Base-by-base conservation (phyloP, 23 red algal species). In the Gracilariopsis chorda region DNA sequence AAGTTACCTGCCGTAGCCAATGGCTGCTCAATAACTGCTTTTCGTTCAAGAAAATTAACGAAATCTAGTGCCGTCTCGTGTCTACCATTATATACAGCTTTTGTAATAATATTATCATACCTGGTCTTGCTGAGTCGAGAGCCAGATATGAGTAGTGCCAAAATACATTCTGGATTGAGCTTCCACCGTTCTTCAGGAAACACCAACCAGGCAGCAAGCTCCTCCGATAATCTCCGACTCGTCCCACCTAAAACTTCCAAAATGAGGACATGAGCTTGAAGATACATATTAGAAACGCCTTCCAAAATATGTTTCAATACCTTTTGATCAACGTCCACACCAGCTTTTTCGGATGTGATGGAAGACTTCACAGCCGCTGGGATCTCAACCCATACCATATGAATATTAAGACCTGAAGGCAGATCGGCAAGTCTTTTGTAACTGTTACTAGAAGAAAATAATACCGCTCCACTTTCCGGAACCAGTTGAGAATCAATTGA, bases 301-400 rank as follows among this genome's bases (percentile, higher is more conserved):
- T 96, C 94, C 25, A 71, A 91, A 37, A 96, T 46, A 27, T 63
- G 61, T 68, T 86, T 62, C 41, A 96, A 96, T 13, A 91, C 88
- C 36, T 96, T 96, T 29, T 87, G 71, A 6, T 86, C 94, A 3
- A 96, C 63, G 30, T 78, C 80, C 70, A 93, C 77, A 7, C 81
- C 79, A 20, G 90, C 90, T 74, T 93, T 80, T 25, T 93, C 90
- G 11, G 83, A 48, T 46, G 68, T 93, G 1, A 80, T 60, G 20
- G 64, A 78, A 16, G 39, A 41, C 56, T 84, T 73, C 59, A 93
- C 90, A 40, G 62, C 82, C 41, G 65, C 68, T n/a, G 90, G 80
- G 55, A 93, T 93, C 39, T 86, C 55, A 28, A 65, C 43, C 57
- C 78, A 87, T 29, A 86, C n/a, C 37, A 21, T 29, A 37, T 86